phyloP scores from a whole-genome alignment of 257 asterid genomes.

The Echium plantagineum region DNA sequence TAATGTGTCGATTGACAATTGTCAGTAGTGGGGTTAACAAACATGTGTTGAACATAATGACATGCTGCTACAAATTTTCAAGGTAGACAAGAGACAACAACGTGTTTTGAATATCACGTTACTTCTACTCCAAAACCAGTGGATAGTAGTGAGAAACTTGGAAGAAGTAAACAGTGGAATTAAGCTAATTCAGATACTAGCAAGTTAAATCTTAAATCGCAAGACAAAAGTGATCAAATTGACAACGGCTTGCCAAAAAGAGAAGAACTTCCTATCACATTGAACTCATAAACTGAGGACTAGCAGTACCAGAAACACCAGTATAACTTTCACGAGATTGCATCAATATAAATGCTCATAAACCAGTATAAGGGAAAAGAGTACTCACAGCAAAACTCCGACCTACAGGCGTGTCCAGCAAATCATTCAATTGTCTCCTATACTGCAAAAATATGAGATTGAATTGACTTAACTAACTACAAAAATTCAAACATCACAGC shows the following conservation, averaged over 20 bases:
- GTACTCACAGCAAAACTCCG: constrained; percentile 68
- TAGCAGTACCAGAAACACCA: too few relatives aligned
- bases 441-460: constrained; percentile 45
- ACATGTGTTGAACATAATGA: neutral
- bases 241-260: neutral
- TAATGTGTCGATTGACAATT: too few relatives aligned
- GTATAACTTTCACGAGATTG: neutral
- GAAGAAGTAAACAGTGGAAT: neutral
- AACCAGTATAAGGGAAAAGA: neutral
- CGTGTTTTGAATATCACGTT: neutral
- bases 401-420: constrained; percentile 78
- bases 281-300: too few relatives aligned
- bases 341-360: too few relatives aligned
- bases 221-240: too few relatives aligned
- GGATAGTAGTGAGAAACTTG: neutral
- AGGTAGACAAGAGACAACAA: neutral
- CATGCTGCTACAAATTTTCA: neutral
- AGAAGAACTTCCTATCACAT: neutral
- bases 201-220: too few relatives aligned
- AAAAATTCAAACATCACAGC: neutral
- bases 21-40: too few relatives aligned
- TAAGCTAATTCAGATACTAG: too few relatives aligned
- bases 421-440: constrained; percentile 61
- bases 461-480: neutral
- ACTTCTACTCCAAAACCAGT: neutral